Base-by-base conservation (phyloP, 257 asterid genomes). In the Solanum piurae region DNA sequence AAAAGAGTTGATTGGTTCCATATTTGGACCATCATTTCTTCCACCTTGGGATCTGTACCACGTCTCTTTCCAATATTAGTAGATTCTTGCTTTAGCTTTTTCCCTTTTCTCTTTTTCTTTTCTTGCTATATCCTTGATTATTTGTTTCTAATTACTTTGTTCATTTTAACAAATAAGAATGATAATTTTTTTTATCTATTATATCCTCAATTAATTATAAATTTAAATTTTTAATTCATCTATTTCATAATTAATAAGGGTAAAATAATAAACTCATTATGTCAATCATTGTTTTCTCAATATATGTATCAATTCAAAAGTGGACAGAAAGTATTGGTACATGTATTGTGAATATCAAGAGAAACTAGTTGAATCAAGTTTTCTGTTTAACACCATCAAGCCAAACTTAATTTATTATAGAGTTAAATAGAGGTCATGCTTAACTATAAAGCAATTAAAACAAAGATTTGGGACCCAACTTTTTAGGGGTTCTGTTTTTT, bases 1-100 rank as follows among this genome's bases (percentile, higher is more conserved):
- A 18, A 34, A 75, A 79, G 33, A 37, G 79, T 62, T 14, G 60
- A 52, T 16, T 52, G 60, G 23, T 52, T 52, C 60, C 52, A 68
- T 55, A 27, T n/a, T 84, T 60, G 64, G 36, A 64, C 71, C 37
- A 37, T 66, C 42, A 68, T 62, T 86, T 86, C 72, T 75, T 86
- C 64, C 25, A 44, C 74, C 12, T 86, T 25, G 88, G 88, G 88
- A 86, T 86, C 86, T 49, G 83, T 42, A 86, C 16, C 33, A 6
- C 10, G 38, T 74, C 18, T 25, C 16, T 34, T 49, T 25, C 66
- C 64, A 55, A 18, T 55, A 55, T 55, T 55, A 18, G n/a, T 6
- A 55, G 64, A 55, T 4, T 18, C 77, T n/a, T 84, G 23, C 46
- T 36, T 21, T 52, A 16, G 20, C 60, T 52, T 6, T 52, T 52